phyloP scores from a whole-genome alignment of 768 basidiomycete genomes.

The Megacollybia marginata region DNA sequence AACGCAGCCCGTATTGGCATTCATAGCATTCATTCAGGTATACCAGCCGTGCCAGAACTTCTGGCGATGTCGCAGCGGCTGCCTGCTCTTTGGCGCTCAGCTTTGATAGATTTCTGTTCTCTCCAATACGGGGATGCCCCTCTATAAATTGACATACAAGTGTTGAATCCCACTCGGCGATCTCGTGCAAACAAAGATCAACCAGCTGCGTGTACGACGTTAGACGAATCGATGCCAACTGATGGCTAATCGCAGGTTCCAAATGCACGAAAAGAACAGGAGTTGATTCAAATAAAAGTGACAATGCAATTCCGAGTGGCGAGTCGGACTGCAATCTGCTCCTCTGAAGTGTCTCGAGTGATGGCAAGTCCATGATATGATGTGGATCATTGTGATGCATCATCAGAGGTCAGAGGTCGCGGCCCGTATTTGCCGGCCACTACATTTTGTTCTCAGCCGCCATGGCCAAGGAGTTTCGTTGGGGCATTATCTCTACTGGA shows the following conservation, averaged over 20 bases:
- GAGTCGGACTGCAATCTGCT: not conserved
- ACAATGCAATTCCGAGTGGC: conserved; percentile 19
- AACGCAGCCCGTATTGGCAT: conserved; percentile 62
- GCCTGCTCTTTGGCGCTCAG: conserved; percentile 81
- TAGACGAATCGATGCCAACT: conserved; percentile 10
- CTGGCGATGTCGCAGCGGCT: conserved; percentile 56
- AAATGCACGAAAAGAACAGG: conserved; percentile 45
- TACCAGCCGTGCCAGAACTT: conserved; percentile 62
- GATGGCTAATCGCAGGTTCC: conserved; percentile 40
- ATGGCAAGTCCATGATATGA: not conserved
- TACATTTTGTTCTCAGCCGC: not conserved
- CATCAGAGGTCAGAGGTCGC: no score
- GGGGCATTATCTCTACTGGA: conserved; percentile 88
- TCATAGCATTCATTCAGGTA: conserved; percentile 80
- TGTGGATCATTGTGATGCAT: not conserved
- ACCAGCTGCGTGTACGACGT: conserved; percentile 49
- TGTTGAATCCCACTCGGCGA: conserved; percentile 44
- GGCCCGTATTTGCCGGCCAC: not conserved
- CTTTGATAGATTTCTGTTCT: conserved; percentile 63
- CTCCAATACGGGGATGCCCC: conserved; percentile 88
- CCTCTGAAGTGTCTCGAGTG: not conserved
- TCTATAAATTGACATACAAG: conserved; percentile 60
- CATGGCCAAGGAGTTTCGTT: conserved; percentile 40
- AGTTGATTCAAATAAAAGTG: conserved; percentile 56
- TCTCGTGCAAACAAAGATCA: conserved; percentile 38